These are phyloP conservation scores for Aspergillus caelatus DNA, from an alignment of 2,329 filamentous ascomycete species.

Conservation along the genomic window DNA sequence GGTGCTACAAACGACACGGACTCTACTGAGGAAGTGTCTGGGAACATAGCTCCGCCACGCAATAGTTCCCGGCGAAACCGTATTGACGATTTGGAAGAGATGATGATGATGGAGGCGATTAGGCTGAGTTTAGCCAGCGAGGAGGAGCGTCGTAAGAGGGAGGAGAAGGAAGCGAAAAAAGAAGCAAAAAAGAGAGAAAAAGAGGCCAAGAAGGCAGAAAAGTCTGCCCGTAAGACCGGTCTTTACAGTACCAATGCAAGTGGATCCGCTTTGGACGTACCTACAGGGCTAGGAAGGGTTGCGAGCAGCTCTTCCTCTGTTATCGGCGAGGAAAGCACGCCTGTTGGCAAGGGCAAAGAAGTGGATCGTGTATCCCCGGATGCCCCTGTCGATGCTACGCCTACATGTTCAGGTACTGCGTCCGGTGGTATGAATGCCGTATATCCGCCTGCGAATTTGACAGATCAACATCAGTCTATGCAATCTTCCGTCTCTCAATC, in stretches of 20 bases:
- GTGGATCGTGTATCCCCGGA: slow-evolving; percentile 58
- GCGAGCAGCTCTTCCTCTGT: slow-evolving; percentile 42
- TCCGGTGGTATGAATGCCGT: slow-evolving; percentile 26
- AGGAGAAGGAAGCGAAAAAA: slow-evolving; percentile 78
- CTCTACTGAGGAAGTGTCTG: slow-evolving; percentile 37
- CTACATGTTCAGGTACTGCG: slow-evolving; percentile 37
- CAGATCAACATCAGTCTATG: slow-evolving; percentile 23
- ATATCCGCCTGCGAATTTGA: slow-evolving; percentile 14
- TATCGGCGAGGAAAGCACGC: slow-evolving; percentile 39
- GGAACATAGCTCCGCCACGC: slow-evolving; percentile 44
- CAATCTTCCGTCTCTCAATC: slow-evolving; percentile 27
- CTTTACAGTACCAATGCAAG: slow-evolving; percentile 61
- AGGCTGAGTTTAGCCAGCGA: slow-evolving; percentile 87
- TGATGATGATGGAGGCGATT: slow-evolving; percentile 99
- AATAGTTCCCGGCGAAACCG: slow-evolving; percentile 62
- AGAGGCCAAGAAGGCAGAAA: slow-evolving; percentile 74
- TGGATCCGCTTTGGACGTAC: slow-evolving; percentile 60
- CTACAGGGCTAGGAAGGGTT: slow-evolving; percentile 36
- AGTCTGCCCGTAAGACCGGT: slow-evolving; percentile 66
- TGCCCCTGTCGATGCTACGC: slow-evolving; percentile 8
- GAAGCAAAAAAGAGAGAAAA: slow-evolving; percentile 85
- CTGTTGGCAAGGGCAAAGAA: slow-evolving; percentile 67
- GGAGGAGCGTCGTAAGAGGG: slow-evolving; percentile 85
- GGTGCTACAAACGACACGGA: slow-evolving; percentile 36
- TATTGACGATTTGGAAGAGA: slow-evolving; percentile 88